These are phyloP conservation scores for Nevesoporus exiguus DNA, from an alignment of 768 basidiomycete genomes.

Conservation along the genomic window DNA sequence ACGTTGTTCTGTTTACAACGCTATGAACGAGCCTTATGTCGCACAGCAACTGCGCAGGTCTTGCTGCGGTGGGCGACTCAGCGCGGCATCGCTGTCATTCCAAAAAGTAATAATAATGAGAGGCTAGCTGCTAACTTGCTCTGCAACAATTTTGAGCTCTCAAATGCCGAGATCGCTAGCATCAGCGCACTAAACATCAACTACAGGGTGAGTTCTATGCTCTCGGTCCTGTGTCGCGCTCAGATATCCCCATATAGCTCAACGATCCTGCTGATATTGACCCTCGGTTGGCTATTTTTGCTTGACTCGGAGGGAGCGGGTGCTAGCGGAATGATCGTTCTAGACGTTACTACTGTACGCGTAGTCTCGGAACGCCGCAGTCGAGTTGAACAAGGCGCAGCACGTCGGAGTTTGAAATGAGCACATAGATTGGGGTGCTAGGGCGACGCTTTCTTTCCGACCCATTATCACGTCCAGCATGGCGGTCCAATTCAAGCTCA, in stretches of 20 bases:
- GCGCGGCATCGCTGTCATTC: conserved; percentile 69
- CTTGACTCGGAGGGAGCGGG: conserved; percentile 42
- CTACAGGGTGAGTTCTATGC: conserved; percentile 48
- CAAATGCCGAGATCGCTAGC: conserved; percentile 51
- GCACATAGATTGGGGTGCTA: conserved; percentile 10
- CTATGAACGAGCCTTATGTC: not conserved
- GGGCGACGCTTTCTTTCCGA: conserved; percentile 12
- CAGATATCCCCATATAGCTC: conserved; percentile 38
- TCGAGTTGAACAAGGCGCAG: conserved; percentile 26
- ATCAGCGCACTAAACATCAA: conserved; percentile 61
- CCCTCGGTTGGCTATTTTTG: conserved; percentile 64
- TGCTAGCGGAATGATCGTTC: not conserved
- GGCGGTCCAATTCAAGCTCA: conserved; percentile 62
- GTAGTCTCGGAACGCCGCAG: conserved; percentile 5
- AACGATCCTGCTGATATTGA: conserved; percentile 73
- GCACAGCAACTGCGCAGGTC: conserved; percentile 52
- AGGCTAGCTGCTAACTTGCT: conserved; percentile 46
- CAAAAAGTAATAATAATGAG: conserved; percentile 54
- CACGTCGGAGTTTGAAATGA: conserved; percentile 44
- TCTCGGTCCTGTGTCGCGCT: conserved; percentile 2
- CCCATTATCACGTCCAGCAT: conserved; percentile 39
- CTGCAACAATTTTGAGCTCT: conserved; percentile 46
- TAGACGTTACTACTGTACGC: not conserved
- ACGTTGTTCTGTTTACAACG: not conserved
- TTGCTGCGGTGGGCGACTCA: conserved; percentile 79